Evolutionary conservation across 805 yeast species (phyloP).

Genomic region (Saturnispora ahearnii): DNA sequence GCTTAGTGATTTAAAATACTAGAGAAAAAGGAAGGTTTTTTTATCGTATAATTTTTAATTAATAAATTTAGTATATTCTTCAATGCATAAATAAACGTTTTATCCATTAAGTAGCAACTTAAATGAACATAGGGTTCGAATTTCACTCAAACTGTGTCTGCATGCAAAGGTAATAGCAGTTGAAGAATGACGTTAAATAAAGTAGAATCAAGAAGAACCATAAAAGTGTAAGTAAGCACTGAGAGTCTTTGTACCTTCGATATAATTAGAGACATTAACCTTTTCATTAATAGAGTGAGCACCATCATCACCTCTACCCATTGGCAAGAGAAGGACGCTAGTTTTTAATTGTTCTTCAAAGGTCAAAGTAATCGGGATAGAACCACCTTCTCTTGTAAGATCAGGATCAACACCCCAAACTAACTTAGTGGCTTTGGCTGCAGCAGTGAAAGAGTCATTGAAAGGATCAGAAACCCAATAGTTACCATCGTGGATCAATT

Average conservation of each 20-base stretch:
- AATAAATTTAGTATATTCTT: too few species aligned
- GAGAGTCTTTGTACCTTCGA: constrained; percentile 88
- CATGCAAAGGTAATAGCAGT: too few species aligned
- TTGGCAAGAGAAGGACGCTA: constrained; percentile 81
- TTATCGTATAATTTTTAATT: too few species aligned
- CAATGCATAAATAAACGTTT: too few species aligned
- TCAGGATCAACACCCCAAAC: constrained; percentile 97
- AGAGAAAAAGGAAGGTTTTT: too few species aligned
- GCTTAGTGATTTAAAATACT: too few species aligned
- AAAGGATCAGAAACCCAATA: constrained; percentile 96
- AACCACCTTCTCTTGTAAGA: constrained; percentile 97
- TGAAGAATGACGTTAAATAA: too few species aligned
- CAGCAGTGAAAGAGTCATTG: constrained; percentile 89
- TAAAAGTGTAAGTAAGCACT: constrained; percentile 90
- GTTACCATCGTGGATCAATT: constrained; percentile 86
- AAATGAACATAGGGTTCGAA: too few species aligned
- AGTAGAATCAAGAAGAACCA: background rate
- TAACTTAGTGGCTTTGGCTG: constrained; percentile 83
- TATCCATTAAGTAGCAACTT: too few species aligned
- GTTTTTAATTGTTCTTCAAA: constrained; percentile 84
- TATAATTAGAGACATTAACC: constrained; percentile 77
- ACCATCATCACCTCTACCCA: constrained; percentile 99
- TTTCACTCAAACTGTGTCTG: too few species aligned
- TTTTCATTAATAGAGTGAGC: constrained; percentile 98
- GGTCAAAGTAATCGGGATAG: constrained; percentile 92